phyloP scores from a whole-genome alignment of 2,329 filamentous ascomycete species.

The Zymoseptoria pseudotritici region DNA sequence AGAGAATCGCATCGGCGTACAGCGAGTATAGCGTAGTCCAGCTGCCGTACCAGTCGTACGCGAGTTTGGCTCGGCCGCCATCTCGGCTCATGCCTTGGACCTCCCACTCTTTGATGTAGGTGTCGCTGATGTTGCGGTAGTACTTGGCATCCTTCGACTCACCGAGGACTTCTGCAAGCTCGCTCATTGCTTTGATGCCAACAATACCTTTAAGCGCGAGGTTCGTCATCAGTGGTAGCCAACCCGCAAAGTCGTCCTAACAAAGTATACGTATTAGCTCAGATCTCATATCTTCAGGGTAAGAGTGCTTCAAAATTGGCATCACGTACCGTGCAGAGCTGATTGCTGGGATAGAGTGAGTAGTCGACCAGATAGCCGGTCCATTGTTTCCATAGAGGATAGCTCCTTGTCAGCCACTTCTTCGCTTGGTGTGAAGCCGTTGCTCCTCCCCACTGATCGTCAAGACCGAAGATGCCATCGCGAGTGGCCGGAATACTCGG shows the following conservation, averaged over 20 bases:
- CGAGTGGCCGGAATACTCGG: constrained; percentile 38
- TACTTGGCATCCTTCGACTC: constrained; percentile 50
- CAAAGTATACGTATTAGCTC: neutral
- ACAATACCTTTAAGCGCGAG: constrained; percentile 78
- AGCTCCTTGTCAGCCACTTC: constrained; percentile 62
- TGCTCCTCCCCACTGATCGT: constrained; percentile 51
- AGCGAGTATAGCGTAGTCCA: constrained; percentile 84
- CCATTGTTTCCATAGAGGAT: constrained; percentile 68
- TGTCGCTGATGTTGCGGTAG: constrained; percentile 53
- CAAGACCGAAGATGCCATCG: constrained; percentile 51
- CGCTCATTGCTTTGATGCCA: constrained; percentile 70
- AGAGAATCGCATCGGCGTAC: constrained; percentile 71
- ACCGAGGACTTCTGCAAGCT: constrained; percentile 57
- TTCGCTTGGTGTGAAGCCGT: constrained; percentile 51
- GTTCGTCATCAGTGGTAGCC: constrained; percentile 71
- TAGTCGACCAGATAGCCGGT: constrained; percentile 70
- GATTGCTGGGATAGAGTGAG: constrained; percentile 64
- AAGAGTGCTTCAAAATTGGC: neutral
- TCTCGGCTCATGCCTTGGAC: constrained; percentile 61
- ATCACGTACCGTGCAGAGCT: constrained; percentile 57
- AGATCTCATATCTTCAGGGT: neutral
- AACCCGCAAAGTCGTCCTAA: constrained; percentile 70
- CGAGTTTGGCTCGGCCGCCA: constrained; percentile 65
- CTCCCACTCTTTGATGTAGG: constrained; percentile 68
- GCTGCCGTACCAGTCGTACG: constrained; percentile 72